Evolutionary conservation across 2,329 filamentous ascomycete species (phyloP).

Genomic region (Beauveria sp.): DNA sequence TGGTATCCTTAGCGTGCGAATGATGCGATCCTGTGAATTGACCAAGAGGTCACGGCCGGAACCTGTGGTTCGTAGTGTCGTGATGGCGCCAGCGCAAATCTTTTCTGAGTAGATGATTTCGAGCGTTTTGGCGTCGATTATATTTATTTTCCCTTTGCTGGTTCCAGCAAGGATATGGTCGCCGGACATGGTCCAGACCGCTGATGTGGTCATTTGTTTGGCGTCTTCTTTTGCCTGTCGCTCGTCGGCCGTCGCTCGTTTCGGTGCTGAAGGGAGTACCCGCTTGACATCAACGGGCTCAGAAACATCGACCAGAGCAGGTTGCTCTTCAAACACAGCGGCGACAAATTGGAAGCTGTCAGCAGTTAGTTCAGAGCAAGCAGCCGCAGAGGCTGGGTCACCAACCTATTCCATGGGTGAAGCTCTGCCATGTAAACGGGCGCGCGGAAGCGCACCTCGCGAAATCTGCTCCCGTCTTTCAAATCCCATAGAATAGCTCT

Average conservation of each 20-base stretch:
- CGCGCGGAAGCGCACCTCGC: constrained; percentile 84
- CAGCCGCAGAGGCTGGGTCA: neutral
- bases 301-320: constrained; percentile 76
- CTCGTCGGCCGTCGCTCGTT: constrained; percentile 65
- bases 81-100: constrained; percentile 79
- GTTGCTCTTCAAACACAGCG: constrained; percentile 88
- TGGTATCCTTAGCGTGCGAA: constrained; percentile 84
- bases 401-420: constrained; percentile 80
- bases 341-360: constrained; percentile 77
- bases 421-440: constrained; percentile 95
- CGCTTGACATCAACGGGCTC: constrained; percentile 64
- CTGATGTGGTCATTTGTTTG: constrained; percentile 89
- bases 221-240: constrained; percentile 88
- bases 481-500: constrained; percentile 95
- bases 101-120: constrained; percentile 85
- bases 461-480: constrained; percentile 57
- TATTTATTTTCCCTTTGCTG: constrained; percentile 92
- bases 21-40: constrained; percentile 91
- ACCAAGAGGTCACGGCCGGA: constrained; percentile 84
- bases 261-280: constrained; percentile 72
- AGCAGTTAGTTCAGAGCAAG: constrained; percentile 15
- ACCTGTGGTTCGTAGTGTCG: constrained; percentile 70
- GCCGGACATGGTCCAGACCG: constrained; percentile 77
- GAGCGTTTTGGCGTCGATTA: constrained; percentile 75
- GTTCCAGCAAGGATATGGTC: constrained; percentile 89